These are phyloP conservation scores for Alternaria ethzedia DNA, from an alignment of 2,329 filamentous ascomycete genomes.

Conservation along the genomic window DNA sequence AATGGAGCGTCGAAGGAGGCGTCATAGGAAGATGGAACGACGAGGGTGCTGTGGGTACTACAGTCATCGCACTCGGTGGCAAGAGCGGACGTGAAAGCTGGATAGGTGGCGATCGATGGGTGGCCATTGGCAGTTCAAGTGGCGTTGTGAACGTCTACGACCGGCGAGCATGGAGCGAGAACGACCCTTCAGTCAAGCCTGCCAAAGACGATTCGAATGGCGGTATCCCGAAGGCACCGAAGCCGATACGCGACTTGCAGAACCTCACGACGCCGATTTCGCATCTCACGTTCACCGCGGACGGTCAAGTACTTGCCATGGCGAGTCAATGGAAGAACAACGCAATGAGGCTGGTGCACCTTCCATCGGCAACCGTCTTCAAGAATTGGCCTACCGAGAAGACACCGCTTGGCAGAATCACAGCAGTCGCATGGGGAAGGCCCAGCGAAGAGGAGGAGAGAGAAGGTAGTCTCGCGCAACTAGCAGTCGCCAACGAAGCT, in stretches of 20 bases:
- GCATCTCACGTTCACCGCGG: slow-evolving; percentile 79
- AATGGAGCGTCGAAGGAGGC: slow-evolving; percentile 76
- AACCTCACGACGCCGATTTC: slow-evolving; percentile 88
- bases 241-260: slow-evolving; percentile 76
- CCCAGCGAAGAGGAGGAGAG: slow-evolving; percentile 60
- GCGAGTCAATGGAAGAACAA: slow-evolving; percentile 87
- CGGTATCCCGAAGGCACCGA: slow-evolving; percentile 69
- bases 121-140: slow-evolving; percentile 82
- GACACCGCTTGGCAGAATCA: slow-evolving; percentile 86
- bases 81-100: slow-evolving; percentile 63
- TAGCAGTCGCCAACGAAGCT: slow-evolving; percentile 87
- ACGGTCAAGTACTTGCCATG: slow-evolving; percentile 89
- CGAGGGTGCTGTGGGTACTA: slow-evolving; percentile 86
- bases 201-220: slow-evolving; percentile 38
- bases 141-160: slow-evolving; percentile 96
- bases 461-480: slow-evolving; percentile 63
- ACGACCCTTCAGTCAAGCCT: slow-evolving; percentile 19
- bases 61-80: slow-evolving; percentile 80
- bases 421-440: slow-evolving; percentile 58
- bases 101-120: slow-evolving; percentile 84
- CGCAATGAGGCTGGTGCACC: slow-evolving; percentile 83
- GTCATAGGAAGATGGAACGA: slow-evolving; percentile 87
- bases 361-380: slow-evolving; percentile 93
- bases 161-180: slow-evolving; percentile 66
- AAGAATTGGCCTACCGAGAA: slow-evolving; percentile 94